These are phyloP conservation scores for Santalum album DNA, from an alignment of 164 flowering plant species.

Conservation along the genomic window DNA sequence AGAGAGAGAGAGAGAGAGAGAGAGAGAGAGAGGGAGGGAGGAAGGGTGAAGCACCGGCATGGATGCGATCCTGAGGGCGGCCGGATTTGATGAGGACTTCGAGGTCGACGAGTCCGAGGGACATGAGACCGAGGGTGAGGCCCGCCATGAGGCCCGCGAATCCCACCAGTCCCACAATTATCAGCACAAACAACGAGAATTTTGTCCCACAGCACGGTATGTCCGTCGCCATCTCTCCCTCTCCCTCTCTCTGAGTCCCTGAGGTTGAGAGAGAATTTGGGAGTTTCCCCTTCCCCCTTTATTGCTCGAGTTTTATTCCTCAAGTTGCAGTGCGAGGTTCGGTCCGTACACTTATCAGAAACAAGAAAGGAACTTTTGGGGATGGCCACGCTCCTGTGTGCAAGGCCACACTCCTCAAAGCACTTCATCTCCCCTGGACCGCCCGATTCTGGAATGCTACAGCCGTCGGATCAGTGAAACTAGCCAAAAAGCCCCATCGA, in stretches of 20 bases:
- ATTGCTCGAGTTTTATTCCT: no score
- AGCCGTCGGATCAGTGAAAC: no score
- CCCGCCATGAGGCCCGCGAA: slow-evolving; percentile 98
- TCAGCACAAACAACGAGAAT: slow-evolving; percentile 41
- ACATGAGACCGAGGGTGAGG: slow-evolving; percentile 85
- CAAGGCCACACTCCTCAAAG: no score
- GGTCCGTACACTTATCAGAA: no score
- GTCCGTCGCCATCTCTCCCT: slow-evolving; percentile 35
- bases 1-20: slow-evolving; percentile 2
- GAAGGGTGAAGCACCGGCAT: slow-evolving; percentile 50
- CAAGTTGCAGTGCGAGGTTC: no score
- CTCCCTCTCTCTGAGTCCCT: slow-evolving; percentile 11
- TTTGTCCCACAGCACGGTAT: slow-evolving; percentile 46
- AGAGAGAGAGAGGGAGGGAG: slow-evolving; percentile 4
- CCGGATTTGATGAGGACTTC: slow-evolving; percentile 90
- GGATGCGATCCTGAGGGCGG: slow-evolving; percentile 63
- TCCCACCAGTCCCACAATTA: slow-evolving; percentile 47
- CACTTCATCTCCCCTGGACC: no score
- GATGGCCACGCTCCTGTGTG: no score
- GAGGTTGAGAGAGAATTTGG: no score
- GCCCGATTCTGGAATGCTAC: no score
- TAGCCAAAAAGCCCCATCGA: no score
- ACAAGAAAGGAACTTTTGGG: no score
- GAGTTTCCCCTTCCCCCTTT: no score
- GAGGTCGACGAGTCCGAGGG: slow-evolving; percentile 89